Conservation (phyloP, 1,284 basidiomycete genomes). For the Rhizoctonia solani region DNA sequence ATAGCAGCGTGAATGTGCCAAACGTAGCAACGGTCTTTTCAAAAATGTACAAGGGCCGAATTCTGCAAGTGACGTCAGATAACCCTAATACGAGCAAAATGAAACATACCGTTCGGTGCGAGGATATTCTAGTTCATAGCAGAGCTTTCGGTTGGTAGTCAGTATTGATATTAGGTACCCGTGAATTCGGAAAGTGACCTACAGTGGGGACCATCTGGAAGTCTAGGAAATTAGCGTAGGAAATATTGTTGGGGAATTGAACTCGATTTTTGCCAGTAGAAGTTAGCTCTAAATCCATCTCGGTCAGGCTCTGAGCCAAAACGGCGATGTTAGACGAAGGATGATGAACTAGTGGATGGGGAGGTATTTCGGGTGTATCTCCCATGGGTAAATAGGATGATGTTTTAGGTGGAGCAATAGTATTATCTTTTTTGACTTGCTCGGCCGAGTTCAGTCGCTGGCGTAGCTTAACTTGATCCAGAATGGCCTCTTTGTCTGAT, state of each 20-base stretch:
- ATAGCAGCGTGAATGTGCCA: constrained; percentile 85
- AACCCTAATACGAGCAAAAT: background rate
- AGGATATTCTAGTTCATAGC: constrained; percentile 97
- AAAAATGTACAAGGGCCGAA: constrained; percentile 88
- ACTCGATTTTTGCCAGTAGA: constrained; percentile 67
- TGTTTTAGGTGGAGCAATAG: background rate
- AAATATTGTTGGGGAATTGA: constrained; percentile 87
- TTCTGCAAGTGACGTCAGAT: constrained; percentile 51
- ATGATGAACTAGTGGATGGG: constrained; percentile 73
- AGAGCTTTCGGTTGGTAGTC: background rate
- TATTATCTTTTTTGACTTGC: constrained; percentile 9
- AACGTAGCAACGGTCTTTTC: constrained; percentile 96
- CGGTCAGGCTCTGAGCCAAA: constrained; percentile 76
- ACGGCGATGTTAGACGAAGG: constrained; percentile 68
- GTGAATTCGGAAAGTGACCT: background rate
- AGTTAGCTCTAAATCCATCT: constrained; percentile 76
- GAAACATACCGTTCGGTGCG: constrained; percentile 71
- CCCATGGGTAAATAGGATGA: constrained; percentile 32
- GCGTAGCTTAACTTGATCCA: background rate
- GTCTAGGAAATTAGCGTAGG: constrained; percentile 80
- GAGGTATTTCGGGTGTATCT: constrained; percentile 27
- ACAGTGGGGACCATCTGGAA: constrained; percentile 92
- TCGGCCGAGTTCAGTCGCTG: constrained; percentile 29
- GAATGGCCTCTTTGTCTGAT: background rate
- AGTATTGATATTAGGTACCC: background rate